These are phyloP conservation scores for Botrytis cinerea DNA, from an alignment of 2,329 filamentous ascomycete genomes.

Conservation along the genomic window DNA sequence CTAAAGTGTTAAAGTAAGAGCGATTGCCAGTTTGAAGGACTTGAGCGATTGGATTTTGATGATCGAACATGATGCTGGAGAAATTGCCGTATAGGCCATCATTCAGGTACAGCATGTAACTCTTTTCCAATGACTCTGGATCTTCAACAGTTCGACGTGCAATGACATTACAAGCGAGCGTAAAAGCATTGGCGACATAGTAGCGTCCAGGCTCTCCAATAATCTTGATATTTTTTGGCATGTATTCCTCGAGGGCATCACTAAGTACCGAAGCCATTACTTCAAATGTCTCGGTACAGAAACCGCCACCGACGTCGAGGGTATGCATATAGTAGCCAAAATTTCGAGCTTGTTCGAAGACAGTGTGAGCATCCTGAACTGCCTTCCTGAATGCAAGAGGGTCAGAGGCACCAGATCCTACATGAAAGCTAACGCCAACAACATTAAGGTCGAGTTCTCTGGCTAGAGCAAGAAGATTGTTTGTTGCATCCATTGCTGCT, in stretches of 20 bases:
- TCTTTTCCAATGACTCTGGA: constrained; percentile 62
- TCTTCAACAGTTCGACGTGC: constrained; percentile 86
- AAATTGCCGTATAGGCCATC: constrained; percentile 99
- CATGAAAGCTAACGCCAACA: constrained; percentile 95
- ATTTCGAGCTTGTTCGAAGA: constrained; percentile 81
- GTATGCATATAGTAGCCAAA: constrained; percentile 82
- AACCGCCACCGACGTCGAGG: constrained; percentile 92
- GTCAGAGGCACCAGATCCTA: constrained; percentile 93
- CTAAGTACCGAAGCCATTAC: constrained; percentile 81
- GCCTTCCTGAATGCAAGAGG: constrained; percentile 89
- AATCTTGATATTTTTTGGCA: constrained; percentile 75
- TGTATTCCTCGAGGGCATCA: constrained; percentile 80
- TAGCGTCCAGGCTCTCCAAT: constrained; percentile 97
- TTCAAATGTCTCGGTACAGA: constrained; percentile 88
- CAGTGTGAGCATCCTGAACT: constrained; percentile 80
- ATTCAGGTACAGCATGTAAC: constrained; percentile 97
- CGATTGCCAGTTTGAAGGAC: constrained; percentile 66
- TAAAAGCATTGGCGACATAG: constrained; percentile 92
- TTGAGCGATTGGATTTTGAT: constrained; percentile 86
- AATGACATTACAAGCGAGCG: constrained; percentile 92
- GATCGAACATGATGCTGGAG: constrained; percentile 98
- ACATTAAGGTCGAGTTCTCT: constrained; percentile 84
- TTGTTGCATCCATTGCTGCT: constrained; percentile 80
- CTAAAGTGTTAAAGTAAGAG: constrained; percentile 58
- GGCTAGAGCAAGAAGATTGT: constrained; percentile 75